Conservation (phyloP, 2,329 filamentous ascomycete species). For the Colletotrichum sp. region DNA sequence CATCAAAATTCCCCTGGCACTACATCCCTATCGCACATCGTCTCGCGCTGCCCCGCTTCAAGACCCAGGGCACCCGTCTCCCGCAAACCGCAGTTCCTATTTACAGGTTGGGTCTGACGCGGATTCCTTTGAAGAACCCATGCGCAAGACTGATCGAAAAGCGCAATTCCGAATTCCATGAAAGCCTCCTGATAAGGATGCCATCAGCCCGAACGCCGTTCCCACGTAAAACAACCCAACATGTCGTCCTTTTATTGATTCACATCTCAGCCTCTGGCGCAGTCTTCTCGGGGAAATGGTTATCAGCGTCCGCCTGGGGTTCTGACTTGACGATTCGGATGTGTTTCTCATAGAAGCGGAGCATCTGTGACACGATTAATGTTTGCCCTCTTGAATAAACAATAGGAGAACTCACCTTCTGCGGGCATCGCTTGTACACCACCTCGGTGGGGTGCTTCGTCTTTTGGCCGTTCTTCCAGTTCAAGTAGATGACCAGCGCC, state of each 20-base stretch:
- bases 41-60: background rate
- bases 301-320: background rate
- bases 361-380: slow-evolving; percentile 48
- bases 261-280: background rate
- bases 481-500: slow-evolving; percentile 70
- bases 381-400: background rate
- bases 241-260: background rate
- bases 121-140: background rate
- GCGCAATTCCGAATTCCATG: background rate
- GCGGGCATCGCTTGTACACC: slow-evolving; percentile 78
- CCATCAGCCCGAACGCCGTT: background rate
- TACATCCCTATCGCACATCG: background rate
- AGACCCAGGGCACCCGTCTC: background rate
- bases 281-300: background rate
- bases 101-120: background rate
- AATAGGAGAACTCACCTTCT: slow-evolving; percentile 60
- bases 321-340: slow-evolving; percentile 55
- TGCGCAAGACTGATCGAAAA: background rate
- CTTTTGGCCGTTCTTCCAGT: slow-evolving; percentile 77
- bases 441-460: slow-evolving; percentile 73
- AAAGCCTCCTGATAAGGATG: background rate
- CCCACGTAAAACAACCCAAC: background rate
- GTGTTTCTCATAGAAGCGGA: slow-evolving; percentile 64
- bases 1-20: background rate
- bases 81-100: background rate